phyloP scores from a whole-genome alignment of 345 rosid species.

The Bruguiera parviflora region DNA sequence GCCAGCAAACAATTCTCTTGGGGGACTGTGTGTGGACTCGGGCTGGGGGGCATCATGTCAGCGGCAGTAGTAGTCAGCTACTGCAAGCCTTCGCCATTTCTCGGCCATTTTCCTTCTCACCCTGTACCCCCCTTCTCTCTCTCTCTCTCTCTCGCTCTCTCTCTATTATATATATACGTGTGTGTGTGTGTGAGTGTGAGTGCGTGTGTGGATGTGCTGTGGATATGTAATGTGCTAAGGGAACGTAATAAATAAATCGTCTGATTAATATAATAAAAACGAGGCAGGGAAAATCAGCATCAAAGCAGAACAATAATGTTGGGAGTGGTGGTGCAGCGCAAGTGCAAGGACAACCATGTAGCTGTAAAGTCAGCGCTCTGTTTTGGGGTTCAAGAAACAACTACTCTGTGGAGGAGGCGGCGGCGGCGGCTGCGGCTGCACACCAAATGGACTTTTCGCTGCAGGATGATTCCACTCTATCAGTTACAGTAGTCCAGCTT shows the following conservation, averaged over 20 bases:
- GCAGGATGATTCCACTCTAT: constrained; percentile 47
- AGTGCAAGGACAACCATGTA: too few relatives aligned
- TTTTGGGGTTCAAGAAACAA: constrained; percentile 68
- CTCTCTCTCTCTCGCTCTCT: constrained; percentile 3
- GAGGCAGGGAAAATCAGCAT: constrained; percentile 43
- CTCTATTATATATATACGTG: neutral
- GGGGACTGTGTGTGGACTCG: neutral
- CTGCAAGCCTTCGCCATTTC: constrained; percentile 55
- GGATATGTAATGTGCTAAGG: too few relatives aligned
- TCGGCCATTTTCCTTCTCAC: constrained; percentile 32
- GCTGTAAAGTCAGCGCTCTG: constrained; percentile 43
- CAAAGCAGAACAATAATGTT: constrained; percentile 9
- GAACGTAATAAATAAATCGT: neutral
- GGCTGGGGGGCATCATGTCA: constrained; percentile 45
- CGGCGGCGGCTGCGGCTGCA: neutral
- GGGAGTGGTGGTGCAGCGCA: constrained; percentile 25
- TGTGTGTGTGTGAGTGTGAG: neutral
- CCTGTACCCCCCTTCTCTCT: constrained; percentile 30
- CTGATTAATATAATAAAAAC: neutral
- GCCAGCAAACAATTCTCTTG: too few relatives aligned
- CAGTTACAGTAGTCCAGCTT: constrained; percentile 11
- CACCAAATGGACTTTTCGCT: constrained; percentile 43
- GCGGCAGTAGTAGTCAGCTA: constrained; percentile 41
- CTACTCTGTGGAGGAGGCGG: constrained; percentile 37
- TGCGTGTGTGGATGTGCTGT: neutral